A percentile compares a stretch with the other conserved stretches of the same genome.
These are phyloP conservation scores for Bremia lactucae DNA, from an alignment of 352 stramenopile genomes.

Conservation along the genomic window DNA sequence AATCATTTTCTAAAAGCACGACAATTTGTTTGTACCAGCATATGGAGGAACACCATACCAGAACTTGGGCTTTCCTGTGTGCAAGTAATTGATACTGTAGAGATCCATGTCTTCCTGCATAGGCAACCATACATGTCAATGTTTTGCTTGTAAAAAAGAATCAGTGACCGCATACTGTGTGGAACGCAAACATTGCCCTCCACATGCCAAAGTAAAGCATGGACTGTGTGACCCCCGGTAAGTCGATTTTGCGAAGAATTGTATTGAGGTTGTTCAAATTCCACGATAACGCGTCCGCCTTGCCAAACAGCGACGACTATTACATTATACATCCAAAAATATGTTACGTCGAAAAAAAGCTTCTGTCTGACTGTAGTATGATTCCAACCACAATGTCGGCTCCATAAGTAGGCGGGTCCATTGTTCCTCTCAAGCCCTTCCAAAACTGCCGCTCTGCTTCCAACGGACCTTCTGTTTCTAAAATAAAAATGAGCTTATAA, in stretches of 20 bases:
- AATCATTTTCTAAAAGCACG: neutral
- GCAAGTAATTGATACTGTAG: slow-evolving; percentile 91
- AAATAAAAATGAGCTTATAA: neutral
- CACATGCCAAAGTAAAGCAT: slow-evolving; percentile 94
- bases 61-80: slow-evolving; percentile 88
- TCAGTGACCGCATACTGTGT: slow-evolving; percentile 42
- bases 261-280: slow-evolving; percentile 84
- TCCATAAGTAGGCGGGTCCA: slow-evolving; percentile 85
- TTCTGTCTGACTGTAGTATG: too few relatives aligned
- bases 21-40: slow-evolving; percentile 23
- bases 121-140: too few relatives aligned
- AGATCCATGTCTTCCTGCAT: slow-evolving; percentile 89
- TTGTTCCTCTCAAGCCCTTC: slow-evolving; percentile 75
- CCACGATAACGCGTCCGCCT: slow-evolving; percentile 58
- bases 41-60: slow-evolving; percentile 86
- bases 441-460: slow-evolving; percentile 81
- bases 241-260: slow-evolving; percentile 70
- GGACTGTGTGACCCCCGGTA: slow-evolving; percentile 79
- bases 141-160: too few relatives aligned
- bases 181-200: slow-evolving; percentile 89
- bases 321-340: too few relatives aligned
- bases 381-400: slow-evolving; percentile 76
- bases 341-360: too few relatives aligned
- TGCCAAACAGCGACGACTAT: slow-evolving; percentile 77
- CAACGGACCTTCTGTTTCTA: slow-evolving; percentile 30